Evolutionary conservation across 768 basidiomycete species (phyloP), one percentile per base, ranked within the genome.

Genomic region (Cantharellus cinnabarinus): DNA sequence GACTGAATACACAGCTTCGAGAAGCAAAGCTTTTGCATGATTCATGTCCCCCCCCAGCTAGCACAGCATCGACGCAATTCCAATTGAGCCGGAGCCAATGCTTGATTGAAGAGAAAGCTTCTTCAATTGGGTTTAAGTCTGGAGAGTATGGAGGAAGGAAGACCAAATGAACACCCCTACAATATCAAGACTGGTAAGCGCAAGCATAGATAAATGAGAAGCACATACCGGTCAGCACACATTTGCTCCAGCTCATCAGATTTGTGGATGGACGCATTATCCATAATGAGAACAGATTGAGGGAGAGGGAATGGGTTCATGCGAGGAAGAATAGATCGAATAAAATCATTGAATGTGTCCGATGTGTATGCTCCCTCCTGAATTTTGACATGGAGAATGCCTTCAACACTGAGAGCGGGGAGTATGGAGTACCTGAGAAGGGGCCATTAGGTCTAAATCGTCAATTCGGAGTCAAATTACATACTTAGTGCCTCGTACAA

Each of bases 71-170:
- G 10, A 48, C 1, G 29, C 29, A 1, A 29, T 48, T 48, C 52
- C 52, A 7, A 54, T 54, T 7, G 7, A 10, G 35, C 7, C 60
- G 53, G 29, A 62, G 48, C 52, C 53, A 61, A 3, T 59, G 37
- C 42, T 62, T 62, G 38, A 62, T 29, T 10, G 41, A 10, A 1
- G 60, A 61, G 29, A 61, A 61, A 4, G 44, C 60, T 29, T 62
- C 38, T 41, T 63, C 62, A 38, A 63, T 63, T 3, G 57, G 62
- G 38, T 63, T 63, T 35, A 62, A 62, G 42, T 63, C 60, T 0
- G 62, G 62, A 2, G 62, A 63, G 50, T 63, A 63, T 14, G 62
- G 48, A 10, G 62, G 62, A 35, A 63, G 41, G 41, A 60, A 63
- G 20, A 50, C 52, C 2, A 63, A 56, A 2, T 54, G 41, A 35